Conservation (phyloP, 2,329 filamentous ascomycete species). For the Leptographium radiaticola region DNA sequence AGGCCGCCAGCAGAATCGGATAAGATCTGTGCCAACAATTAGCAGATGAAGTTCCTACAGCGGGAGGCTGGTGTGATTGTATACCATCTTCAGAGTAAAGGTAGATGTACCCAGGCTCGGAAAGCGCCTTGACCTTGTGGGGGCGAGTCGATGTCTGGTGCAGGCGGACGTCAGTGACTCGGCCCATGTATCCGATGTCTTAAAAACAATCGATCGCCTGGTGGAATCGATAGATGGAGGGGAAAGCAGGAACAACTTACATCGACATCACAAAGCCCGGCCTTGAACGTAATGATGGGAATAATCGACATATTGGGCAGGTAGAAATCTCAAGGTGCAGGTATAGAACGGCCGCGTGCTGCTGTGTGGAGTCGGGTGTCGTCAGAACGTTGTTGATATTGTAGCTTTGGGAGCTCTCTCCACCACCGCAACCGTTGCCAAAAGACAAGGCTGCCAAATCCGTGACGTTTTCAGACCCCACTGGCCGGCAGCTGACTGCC, state of each 20-base stretch:
- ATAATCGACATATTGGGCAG: constrained; percentile 55
- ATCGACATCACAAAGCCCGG: constrained; percentile 74
- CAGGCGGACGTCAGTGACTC: background rate
- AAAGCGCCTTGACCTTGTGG: constrained; percentile 58
- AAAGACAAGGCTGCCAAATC: constrained; percentile 9
- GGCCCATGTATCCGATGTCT: background rate
- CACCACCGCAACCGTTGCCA: background rate
- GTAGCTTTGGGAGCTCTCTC: constrained; percentile 7
- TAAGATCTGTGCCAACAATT: constrained; percentile 45
- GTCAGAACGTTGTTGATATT: background rate
- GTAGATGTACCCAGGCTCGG: constrained; percentile 76
- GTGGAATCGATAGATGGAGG: background rate
- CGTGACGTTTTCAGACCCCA: constrained; percentile 9
- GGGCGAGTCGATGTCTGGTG: constrained; percentile 22
- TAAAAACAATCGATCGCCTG: background rate
- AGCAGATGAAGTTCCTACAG: background rate
- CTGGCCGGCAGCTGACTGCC: constrained; percentile 3
- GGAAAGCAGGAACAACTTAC: constrained; percentile 36
- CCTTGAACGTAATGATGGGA: constrained; percentile 93
- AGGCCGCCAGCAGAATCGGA: constrained; percentile 95
- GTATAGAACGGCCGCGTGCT: background rate
- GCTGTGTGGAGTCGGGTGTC: background rate
- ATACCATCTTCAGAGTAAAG: constrained; percentile 79
- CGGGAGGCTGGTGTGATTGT: background rate
- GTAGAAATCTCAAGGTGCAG: background rate